Conservation (phyloP, 176 grass and related monocot genomes). For the Oryza australiensis region DNA sequence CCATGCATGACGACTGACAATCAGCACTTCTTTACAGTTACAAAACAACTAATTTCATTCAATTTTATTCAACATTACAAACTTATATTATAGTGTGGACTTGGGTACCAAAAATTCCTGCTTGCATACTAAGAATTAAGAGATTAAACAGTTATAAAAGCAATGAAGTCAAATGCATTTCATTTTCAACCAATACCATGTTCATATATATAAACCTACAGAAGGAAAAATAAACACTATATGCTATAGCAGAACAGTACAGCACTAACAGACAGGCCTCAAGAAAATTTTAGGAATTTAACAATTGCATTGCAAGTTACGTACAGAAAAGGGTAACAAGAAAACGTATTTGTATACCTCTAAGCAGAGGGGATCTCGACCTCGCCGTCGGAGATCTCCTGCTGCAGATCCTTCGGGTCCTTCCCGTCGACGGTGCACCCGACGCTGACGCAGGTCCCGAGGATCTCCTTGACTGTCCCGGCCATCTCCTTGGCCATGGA, state of each 20-base stretch:
- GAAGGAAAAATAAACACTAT: not conserved
- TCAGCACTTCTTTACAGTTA: not conserved
- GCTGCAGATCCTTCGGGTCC: conserved; percentile 83
- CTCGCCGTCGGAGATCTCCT: conserved; percentile 72
- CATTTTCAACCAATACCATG: not conserved
- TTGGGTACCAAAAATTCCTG: not conserved
- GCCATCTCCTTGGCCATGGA: conserved; percentile 87
- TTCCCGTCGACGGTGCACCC: conserved; percentile 84
- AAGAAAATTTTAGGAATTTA: not conserved
- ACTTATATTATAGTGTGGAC: accelerated
- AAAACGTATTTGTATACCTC: not conserved
- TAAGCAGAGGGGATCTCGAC: conserved; percentile 70
- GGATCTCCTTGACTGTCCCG: conserved; percentile 76
- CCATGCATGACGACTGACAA: not conserved
- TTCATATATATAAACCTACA: not conserved
- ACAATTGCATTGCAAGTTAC: not conserved
- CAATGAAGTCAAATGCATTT: not conserved
- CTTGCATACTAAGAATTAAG: not conserved
- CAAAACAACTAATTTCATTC: not conserved
- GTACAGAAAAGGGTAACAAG: not conserved
- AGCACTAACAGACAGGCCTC: not conserved
- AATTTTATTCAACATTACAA: not conserved
- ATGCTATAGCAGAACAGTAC: not conserved
- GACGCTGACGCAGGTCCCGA: conserved; percentile 79
- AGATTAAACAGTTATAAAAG: too few relatives aligned